Conservation (phyloP, 2,329 filamentous ascomycete species). For the Waltergamsia citrina region DNA sequence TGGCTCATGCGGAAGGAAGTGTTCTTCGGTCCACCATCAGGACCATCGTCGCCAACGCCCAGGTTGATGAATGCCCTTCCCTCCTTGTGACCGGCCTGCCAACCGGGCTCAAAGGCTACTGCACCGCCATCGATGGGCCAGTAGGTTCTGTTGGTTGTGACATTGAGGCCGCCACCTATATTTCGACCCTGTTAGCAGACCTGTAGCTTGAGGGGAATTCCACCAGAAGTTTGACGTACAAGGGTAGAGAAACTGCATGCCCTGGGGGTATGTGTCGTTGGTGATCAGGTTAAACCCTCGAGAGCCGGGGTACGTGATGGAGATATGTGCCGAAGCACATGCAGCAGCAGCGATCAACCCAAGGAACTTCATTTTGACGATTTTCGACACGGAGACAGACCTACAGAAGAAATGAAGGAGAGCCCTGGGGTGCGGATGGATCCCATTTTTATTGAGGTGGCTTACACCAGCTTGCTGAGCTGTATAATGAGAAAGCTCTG, state of each 20-base stretch:
- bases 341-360: too few species aligned
- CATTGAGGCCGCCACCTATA: constrained; percentile 77
- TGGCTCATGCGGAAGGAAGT: constrained; percentile 77
- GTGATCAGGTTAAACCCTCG: constrained; percentile 77
- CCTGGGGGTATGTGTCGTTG: constrained; percentile 71
- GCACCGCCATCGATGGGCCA: constrained; percentile 85
- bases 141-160: constrained; percentile 74
- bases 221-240: constrained; percentile 46
- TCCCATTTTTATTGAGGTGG: too few species aligned
- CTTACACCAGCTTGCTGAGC: too few species aligned
- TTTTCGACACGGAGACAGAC: too few species aligned
- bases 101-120: constrained; percentile 84
- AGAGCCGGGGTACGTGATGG: constrained; percentile 80
- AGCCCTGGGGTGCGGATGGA: too few species aligned
- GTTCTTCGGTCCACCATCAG: constrained; percentile 61
- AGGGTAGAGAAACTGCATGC: constrained; percentile 93
- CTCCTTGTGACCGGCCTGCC: constrained; percentile 80
- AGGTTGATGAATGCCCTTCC: constrained; percentile 88
- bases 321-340: constrained; percentile 55
- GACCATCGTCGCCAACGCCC: constrained; percentile 64
- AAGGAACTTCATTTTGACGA: too few species aligned
- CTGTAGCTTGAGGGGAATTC: constrained; percentile 7
- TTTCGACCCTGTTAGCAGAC: too few species aligned
- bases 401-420: too few species aligned
- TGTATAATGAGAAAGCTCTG: too few species aligned